Conservation (phyloP, 768 basidiomycete genomes). For the Butyriboletus loyo region DNA sequence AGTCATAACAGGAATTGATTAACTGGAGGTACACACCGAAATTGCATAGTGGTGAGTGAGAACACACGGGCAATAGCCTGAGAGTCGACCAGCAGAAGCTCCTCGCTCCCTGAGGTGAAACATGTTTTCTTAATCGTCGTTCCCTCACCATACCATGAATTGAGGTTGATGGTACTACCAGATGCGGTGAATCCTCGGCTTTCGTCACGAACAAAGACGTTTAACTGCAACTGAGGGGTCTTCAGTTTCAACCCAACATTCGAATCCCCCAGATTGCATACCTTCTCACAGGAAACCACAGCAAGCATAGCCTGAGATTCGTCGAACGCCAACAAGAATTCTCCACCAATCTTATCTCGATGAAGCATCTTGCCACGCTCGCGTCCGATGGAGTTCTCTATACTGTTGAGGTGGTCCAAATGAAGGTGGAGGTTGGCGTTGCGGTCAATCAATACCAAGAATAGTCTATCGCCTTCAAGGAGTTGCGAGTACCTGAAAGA, state of each 20-base stretch:
- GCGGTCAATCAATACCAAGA: conserved; percentile 40
- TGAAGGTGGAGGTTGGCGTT: conserved; percentile 34
- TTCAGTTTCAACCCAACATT: background rate
- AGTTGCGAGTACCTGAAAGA: conserved; percentile 37
- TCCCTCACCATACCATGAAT: conserved; percentile 43
- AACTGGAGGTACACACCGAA: conserved; percentile 37
- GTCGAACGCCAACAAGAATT: conserved; percentile 48
- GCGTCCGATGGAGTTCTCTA: conserved; percentile 35
- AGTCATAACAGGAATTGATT: background rate
- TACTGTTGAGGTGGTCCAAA: conserved; percentile 32
- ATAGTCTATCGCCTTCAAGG: conserved; percentile 36
- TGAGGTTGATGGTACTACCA: conserved; percentile 42
- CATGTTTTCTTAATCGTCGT: conserved; percentile 36
- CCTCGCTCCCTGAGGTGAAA: conserved; percentile 52
- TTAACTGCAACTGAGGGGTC: conserved; percentile 33
- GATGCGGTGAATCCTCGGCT: conserved; percentile 40
- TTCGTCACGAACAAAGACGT: conserved; percentile 51
- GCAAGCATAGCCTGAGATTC: conserved; percentile 49
- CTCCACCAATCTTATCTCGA: conserved; percentile 46
- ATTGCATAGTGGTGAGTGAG: conserved; percentile 52
- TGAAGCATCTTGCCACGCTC: conserved; percentile 35
- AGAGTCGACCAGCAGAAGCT: conserved; percentile 50
- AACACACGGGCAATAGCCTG: conserved; percentile 44
- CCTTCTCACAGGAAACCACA: conserved; percentile 43
- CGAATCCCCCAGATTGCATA: conserved; percentile 8